phyloP scores from a whole-genome alignment of 2,329 filamentous ascomycete species.

The Fusarium hostae region DNA sequence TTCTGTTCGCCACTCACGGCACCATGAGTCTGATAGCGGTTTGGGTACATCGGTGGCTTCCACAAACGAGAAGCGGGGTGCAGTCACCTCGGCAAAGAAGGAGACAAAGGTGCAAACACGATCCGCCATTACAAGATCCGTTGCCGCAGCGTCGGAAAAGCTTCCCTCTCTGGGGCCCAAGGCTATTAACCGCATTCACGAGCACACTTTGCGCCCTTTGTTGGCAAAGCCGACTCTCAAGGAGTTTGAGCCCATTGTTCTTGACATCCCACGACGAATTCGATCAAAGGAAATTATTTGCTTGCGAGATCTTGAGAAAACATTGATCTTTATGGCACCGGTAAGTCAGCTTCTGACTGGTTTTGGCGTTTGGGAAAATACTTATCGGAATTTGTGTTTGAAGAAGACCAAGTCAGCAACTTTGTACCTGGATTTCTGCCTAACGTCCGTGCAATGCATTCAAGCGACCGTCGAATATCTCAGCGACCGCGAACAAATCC shows the following conservation, averaged over 20 bases:
- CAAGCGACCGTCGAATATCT: conserved; percentile 89
- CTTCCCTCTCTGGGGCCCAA: conserved; percentile 72
- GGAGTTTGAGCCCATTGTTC: conserved; percentile 82
- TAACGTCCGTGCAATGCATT: conserved; percentile 89
- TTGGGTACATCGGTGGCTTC: conserved; percentile 84
- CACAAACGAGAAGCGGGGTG: conserved; percentile 61
- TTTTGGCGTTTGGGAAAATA: conserved; percentile 68
- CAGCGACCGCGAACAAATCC: conserved; percentile 85
- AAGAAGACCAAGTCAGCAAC: conserved; percentile 77
- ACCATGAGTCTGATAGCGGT: conserved; percentile 86
- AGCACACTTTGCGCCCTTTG: conserved; percentile 81
- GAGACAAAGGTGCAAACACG: conserved; percentile 53
- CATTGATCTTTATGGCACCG: conserved; percentile 87
- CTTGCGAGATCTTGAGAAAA: conserved; percentile 94
- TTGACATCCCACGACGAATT: conserved; percentile 82
- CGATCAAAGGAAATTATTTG: conserved; percentile 87
- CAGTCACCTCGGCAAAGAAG: conserved; percentile 56
- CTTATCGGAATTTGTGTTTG: conserved; percentile 76
- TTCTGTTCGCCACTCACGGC: conserved; percentile 66
- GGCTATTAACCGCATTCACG: conserved; percentile 81
- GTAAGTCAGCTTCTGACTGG: conserved; percentile 79
- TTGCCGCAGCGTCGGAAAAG: conserved; percentile 60
- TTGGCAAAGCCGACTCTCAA: conserved; percentile 78
- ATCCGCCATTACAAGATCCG: conserved; percentile 66
- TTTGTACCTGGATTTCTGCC: conserved; percentile 86